Evolutionary conservation across 164 flowering plant species (phyloP).

Genomic region (Magnolia changhungtana): DNA sequence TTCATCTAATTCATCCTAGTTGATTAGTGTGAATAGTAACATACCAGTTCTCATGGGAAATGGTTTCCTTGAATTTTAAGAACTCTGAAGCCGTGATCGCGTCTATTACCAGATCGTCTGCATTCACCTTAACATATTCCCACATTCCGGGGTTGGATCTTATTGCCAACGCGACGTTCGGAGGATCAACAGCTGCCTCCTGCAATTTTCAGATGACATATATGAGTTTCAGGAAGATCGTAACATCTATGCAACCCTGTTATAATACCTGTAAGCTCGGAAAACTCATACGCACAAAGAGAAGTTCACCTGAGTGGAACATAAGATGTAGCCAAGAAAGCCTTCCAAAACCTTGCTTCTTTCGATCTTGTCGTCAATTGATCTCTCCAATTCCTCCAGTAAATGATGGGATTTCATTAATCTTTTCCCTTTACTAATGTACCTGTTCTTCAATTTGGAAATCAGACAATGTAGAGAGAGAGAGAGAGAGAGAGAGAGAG

Average conservation of each 20-base stretch:
- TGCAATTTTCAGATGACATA: slow-evolving; percentile 21
- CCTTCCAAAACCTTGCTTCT: slow-evolving; percentile 63
- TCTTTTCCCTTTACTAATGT: slow-evolving; percentile 53
- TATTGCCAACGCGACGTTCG: slow-evolving; percentile 68
- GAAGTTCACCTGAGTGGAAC: slow-evolving; percentile 58
- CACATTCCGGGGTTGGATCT: slow-evolving; percentile 88
- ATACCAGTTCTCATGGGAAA: slow-evolving; percentile 73
- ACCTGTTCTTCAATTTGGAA: slow-evolving; percentile 27
- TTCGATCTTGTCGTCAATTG: slow-evolving; percentile 63
- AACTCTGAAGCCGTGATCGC: slow-evolving; percentile 60
- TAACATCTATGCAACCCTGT: too few species aligned
- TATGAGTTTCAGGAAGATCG: not conserved
- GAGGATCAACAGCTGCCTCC: slow-evolving; percentile 96
- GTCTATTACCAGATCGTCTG: slow-evolving; percentile 60
- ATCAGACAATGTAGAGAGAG: not conserved
- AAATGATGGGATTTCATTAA: slow-evolving; percentile 59
- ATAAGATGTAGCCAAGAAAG: slow-evolving; percentile 68
- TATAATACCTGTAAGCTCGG: not conserved
- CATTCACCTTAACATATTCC: slow-evolving; percentile 75
- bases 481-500: not conserved
- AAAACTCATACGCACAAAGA: not conserved
- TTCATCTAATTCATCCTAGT: not conserved
- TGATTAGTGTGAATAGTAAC: not conserved
- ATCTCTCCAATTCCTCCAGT: slow-evolving; percentile 64
- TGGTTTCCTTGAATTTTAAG: slow-evolving; percentile 71